phyloP scores from a whole-genome alignment of 331 rosid genomes.

The Malus hybrid region DNA sequence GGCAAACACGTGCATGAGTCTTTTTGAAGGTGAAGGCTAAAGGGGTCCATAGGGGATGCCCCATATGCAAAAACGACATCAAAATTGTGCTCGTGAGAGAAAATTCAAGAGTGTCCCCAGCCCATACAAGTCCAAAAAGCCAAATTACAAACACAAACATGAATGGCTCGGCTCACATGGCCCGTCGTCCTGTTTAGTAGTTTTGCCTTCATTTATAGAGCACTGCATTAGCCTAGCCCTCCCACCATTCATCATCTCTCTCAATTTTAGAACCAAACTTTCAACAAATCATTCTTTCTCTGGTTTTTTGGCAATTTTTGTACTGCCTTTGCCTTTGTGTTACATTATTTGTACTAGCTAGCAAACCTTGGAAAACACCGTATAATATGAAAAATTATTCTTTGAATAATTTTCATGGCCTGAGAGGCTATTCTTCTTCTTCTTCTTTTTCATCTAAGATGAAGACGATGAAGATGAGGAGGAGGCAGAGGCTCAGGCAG shows the following conservation, averaged over 20 bases:
- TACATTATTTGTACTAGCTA: too few relatives aligned
- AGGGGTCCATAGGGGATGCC: slow-evolving; percentile 18
- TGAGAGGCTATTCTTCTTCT: background rate
- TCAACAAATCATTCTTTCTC: background rate
- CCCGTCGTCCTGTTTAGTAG: slow-evolving; percentile 5
- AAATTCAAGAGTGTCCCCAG: background rate
- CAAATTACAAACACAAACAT: background rate
- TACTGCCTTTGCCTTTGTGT: too few relatives aligned
- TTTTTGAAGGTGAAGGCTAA: background rate
- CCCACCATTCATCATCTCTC: background rate
- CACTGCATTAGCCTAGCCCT: too few relatives aligned
- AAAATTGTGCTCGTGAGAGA: slow-evolving; percentile 15
- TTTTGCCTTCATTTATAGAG: too few relatives aligned
- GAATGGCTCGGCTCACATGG: slow-evolving; percentile 50
- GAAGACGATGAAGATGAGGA: slow-evolving; percentile 8
- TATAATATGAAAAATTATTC: background rate
- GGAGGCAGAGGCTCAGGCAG: slow-evolving; percentile 14
- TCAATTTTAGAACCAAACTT: background rate
- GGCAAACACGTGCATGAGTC: slow-evolving; percentile 70
- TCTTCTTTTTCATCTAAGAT: background rate
- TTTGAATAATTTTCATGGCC: background rate
- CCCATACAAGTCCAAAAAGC: background rate
- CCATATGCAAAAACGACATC: slow-evolving; percentile 30
- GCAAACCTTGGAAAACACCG: background rate
- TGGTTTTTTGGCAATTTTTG: background rate